Base-by-base conservation (phyloP, 2,329 filamentous ascomycete species). In the Coniosporium tulheliwenetii region DNA sequence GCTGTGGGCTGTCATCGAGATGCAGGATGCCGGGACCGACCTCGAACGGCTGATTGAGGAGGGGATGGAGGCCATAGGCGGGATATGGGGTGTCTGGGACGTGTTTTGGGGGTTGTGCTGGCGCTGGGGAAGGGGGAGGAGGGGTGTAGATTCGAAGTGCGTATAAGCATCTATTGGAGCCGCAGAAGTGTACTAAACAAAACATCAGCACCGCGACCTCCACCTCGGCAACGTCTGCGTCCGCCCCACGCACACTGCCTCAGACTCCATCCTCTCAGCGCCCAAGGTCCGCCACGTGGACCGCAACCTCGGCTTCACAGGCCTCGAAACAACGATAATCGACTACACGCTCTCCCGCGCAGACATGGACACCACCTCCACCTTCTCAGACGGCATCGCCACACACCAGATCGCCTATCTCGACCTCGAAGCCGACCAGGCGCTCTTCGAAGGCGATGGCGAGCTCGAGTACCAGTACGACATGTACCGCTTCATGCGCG, bases 301-400 rank as follows among this genome's bases (percentile, higher is more conserved):
- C 13, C 51, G 53, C 15, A 68, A 63, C 35, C 52, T 77, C 16
- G 65, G 67, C 2, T 64, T 73, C 42, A 73, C 71, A 10, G 62
- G 63, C 1, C 56, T 79, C 3, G 71, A 77, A 47, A 74, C 74
- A 1, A 79, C 77, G 0, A 67, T 81, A 16, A 81, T 81, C 47
- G 77, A 81, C 53, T 81, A 80, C 54, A 79, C 77, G 1, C 66
- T 80, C 31, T 79, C 75, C 1, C 70, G 77, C n/a, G 74, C 73
- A 2, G 64, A 68, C 16, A 59, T 78, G 45, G 33, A 50, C 2
- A 30, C 36, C n/a, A n/a, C 41, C 14, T 45, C 41, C 12, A 34
- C 39, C 15, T n/a, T 44, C 35, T 16, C 43, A 37, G 12, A 43
- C 39, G 15, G 45, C 35, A 38, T 44, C 33, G 42, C 42, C 37